Evolutionary conservation across 768 basidiomycete species (phyloP), one percentile per base, ranked within the genome.

Genomic region (Cystoderma amianthinum): DNA sequence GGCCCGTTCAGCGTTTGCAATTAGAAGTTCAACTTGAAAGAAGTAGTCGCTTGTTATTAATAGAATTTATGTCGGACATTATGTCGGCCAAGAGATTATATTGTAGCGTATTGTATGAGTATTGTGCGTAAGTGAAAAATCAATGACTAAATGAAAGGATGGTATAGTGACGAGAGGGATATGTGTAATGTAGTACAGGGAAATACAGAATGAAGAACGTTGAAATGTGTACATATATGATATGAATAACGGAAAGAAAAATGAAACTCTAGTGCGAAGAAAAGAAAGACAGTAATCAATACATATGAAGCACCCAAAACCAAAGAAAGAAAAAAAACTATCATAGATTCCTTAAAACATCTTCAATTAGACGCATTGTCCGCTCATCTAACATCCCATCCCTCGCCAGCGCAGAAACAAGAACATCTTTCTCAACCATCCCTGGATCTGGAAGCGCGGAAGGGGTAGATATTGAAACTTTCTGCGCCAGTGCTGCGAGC

Each of bases 371-470:
- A 7, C 17, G 12, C 18, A 36, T 15, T 9, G 34, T 36, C 34
- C 9, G 16, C 18, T 17, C 34, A 17, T 36, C 34, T 9, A 36
- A 16, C 34, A 7, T 19, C 7, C 34, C 34, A 36, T 56, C 56
- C 41, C 57, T 51, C 46, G 58, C 52, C 46, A 71, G 48, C n/a
- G 59, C 57, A 38, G 57, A 48, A 42, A 72, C 48, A 32, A 72
- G 48, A n/a, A 55, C 53, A 13, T 56, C 46, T 33, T 57, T 57
- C 33, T 55, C 52, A 6, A 48, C 40, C 12, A 50, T 52, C 3
- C 48, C 44, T 9, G 56, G 47, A 25, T 49, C 44, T 9, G 28
- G 9, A 30, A 9, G 9, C 9, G 18, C 9, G 7, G 34, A 7
- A 36, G 34, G 34, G 18, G 34, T 15, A 9, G 9, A 9, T 9